Percentiles rank a stretch among this genome's conserved stretches.
Conservation (phyloP, 768 basidiomycete species). For the Ephemerocybe angulata region DNA sequence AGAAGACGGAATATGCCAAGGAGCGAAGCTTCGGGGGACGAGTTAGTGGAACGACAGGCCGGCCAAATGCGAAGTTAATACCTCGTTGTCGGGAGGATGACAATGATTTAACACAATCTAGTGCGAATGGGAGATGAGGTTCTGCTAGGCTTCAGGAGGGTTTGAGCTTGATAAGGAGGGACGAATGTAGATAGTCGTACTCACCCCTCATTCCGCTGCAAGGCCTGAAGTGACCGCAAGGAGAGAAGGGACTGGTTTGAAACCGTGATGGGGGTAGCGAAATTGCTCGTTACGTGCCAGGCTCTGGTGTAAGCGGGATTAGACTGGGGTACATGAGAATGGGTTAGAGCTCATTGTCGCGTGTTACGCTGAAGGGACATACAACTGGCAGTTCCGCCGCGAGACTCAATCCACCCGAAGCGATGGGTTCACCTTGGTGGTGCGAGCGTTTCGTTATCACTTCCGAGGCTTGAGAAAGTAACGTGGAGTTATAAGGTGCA, state of each 20-base stretch:
- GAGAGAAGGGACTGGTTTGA: constrained; percentile 4
- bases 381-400: constrained; percentile 13
- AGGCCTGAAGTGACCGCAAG: constrained; percentile 20
- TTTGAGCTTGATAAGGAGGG: background rate
- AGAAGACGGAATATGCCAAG: constrained; percentile 37
- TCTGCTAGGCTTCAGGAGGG: constrained; percentile 16
- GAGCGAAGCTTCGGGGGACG: constrained; percentile 20
- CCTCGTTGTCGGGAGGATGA: constrained; percentile 12
- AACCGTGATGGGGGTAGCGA: background rate
- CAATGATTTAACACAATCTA: constrained; percentile 25
- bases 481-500: constrained; percentile 40
- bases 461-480: constrained; percentile 40
- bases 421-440: constrained; percentile 43
- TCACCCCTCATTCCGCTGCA: constrained; percentile 30
- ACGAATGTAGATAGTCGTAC: constrained; percentile 6
- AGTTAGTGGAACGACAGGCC: background rate
- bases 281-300: constrained; percentile 1
- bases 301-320: constrained; percentile 1
- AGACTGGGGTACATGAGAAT: background rate
- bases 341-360: background rate
- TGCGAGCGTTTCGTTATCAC: constrained; percentile 38
- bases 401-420: constrained; percentile 41
- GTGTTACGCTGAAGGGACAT: no score
- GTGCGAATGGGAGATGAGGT: constrained; percentile 20
- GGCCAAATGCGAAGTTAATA: background rate